phyloP scores from a whole-genome alignment of 2,329 filamentous ascomycete species.

The Huntiella abstrusa region DNA sequence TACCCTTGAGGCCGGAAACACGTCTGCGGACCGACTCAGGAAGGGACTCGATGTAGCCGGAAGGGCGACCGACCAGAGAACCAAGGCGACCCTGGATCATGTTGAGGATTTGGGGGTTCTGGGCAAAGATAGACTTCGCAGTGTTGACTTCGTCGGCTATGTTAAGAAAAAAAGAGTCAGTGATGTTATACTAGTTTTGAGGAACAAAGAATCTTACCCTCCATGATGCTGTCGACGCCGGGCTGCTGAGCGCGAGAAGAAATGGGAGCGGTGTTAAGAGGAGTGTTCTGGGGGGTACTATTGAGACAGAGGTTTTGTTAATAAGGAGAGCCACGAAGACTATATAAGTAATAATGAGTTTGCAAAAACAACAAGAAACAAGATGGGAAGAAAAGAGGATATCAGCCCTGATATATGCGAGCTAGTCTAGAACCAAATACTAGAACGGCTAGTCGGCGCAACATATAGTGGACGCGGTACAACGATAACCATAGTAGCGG shows the following conservation, averaged over 20 bases:
- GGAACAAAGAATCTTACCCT: slow-evolving; percentile 45
- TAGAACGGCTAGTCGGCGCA: too few species aligned
- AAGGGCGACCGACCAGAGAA: slow-evolving; percentile 81
- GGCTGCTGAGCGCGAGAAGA: slow-evolving; percentile 94
- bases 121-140: slow-evolving; percentile 59
- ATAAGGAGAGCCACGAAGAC: neutral
- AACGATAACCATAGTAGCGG: too few species aligned
- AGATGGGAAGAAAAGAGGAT: neutral
- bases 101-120: slow-evolving; percentile 83
- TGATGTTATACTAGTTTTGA: neutral
- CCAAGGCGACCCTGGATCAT: slow-evolving; percentile 98
- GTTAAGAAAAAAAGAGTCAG: neutral
- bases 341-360: neutral
- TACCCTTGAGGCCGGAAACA: slow-evolving; percentile 87
- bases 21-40: slow-evolving; percentile 77
- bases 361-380: neutral
- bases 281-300: slow-evolving; percentile 97
- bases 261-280: slow-evolving; percentile 86
- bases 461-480: too few species aligned
- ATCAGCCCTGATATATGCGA: too few species aligned
- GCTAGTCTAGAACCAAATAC: too few species aligned
- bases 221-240: slow-evolving; percentile 83
- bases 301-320: slow-evolving; percentile 4
- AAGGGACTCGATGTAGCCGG: slow-evolving; percentile 93
- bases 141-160: slow-evolving; percentile 63